These are phyloP conservation scores for Backusella westeae DNA, from an alignment of 192 early-diverging fungal genomes.

Conservation along the genomic window DNA sequence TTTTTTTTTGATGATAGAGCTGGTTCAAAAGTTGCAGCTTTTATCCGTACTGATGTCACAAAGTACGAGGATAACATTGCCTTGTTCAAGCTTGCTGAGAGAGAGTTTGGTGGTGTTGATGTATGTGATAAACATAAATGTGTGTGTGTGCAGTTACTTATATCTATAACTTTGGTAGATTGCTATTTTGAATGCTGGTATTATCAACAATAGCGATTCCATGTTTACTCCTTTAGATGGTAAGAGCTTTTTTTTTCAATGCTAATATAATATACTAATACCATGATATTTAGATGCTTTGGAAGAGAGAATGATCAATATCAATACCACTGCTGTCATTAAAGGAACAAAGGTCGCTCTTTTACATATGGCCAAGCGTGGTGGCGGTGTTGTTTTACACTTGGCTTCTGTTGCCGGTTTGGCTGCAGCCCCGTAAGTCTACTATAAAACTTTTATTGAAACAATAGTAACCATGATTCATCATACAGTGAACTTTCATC, in stretches of 20 bases:
- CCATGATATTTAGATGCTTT: background rate
- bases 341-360: constrained; percentile 25
- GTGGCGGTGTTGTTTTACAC: constrained; percentile 29
- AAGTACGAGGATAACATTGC: constrained; percentile 24
- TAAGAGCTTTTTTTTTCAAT: background rate
- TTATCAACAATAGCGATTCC: background rate
- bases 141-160: background rate
- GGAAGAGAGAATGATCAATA: constrained; percentile 14
- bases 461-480: background rate
- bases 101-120: constrained; percentile 35
- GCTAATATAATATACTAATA: background rate
- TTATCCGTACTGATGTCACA: constrained; percentile 28
- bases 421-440: background rate
- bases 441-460: background rate
- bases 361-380: constrained; percentile 22
- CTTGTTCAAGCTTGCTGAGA: constrained; percentile 27
- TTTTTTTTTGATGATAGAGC: background rate
- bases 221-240: constrained; percentile 26
- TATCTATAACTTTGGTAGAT: constrained; percentile 8
- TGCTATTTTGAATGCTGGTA: constrained; percentile 30
- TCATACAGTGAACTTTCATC: background rate
- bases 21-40: constrained; percentile 20
- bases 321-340: constrained; percentile 19
- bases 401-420: constrained; percentile 33
- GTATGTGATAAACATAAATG: constrained; percentile 8